phyloP scores from a whole-genome alignment of 2,329 filamentous ascomycete species.

The Ploettnerulaceae sp. region DNA sequence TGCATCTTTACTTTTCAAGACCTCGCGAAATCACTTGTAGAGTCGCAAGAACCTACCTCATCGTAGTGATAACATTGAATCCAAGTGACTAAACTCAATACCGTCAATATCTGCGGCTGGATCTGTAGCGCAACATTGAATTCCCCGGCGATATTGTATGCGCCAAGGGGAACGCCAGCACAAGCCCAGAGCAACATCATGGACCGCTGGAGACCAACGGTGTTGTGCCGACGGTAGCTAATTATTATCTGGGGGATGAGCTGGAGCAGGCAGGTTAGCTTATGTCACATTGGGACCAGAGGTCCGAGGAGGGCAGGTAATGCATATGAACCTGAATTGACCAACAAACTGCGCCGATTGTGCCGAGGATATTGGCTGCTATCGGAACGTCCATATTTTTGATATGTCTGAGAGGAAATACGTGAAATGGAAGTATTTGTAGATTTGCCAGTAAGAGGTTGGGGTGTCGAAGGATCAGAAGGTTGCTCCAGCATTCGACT shows the following conservation, averaged over 20 bases:
- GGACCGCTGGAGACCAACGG: slow-evolving; percentile 57
- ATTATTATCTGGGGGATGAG: slow-evolving; percentile 65
- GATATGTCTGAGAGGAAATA: no score
- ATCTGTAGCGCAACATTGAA: slow-evolving; percentile 34
- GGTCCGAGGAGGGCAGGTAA: neutral
- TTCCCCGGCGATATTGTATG: slow-evolving; percentile 33
- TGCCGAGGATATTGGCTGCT: slow-evolving; percentile 55
- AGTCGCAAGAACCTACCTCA: slow-evolving; percentile 38
- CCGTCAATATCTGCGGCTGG: slow-evolving; percentile 34
- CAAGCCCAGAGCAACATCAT: slow-evolving; percentile 71
- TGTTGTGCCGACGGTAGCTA: slow-evolving; percentile 62
- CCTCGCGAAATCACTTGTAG: no score
- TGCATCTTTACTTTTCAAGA: no score
- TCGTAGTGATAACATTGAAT: slow-evolving; percentile 37
- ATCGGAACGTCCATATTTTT: slow-evolving; percentile 47
- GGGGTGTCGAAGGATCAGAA: neutral
- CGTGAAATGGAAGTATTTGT: neutral
- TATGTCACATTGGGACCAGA: neutral
- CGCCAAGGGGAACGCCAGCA: slow-evolving; percentile 62
- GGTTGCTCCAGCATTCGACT: slow-evolving; percentile 22
- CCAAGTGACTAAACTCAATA: slow-evolving; percentile 35
- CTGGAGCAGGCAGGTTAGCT: slow-evolving; percentile 34
- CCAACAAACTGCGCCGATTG: slow-evolving; percentile 60
- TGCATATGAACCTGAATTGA: slow-evolving; percentile 49
- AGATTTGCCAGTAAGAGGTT: neutral